Conservation (phyloP, 345 rosid species). For the Sisymbrium altissimum region DNA sequence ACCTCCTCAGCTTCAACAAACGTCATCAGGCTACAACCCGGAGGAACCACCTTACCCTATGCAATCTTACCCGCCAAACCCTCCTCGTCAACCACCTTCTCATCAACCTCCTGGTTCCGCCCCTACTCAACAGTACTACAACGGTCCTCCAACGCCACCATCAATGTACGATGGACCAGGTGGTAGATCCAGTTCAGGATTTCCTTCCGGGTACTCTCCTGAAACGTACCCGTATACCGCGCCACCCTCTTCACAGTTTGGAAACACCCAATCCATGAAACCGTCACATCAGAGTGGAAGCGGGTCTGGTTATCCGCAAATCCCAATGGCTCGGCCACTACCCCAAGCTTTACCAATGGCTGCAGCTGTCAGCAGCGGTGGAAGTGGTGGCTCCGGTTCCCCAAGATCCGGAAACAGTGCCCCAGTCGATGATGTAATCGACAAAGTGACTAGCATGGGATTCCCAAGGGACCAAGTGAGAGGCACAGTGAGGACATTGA, state of each 20-base stretch:
- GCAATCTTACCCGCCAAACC: slow-evolving; percentile 56
- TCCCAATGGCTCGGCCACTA: slow-evolving; percentile 71
- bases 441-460: slow-evolving; percentile 80
- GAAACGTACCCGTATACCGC: slow-evolving; percentile 57
- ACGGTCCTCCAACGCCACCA: slow-evolving; percentile 48
- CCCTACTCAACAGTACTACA: slow-evolving; percentile 62
- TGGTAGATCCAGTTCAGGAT: slow-evolving; percentile 57
- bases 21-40: slow-evolving; percentile 55
- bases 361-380: slow-evolving; percentile 45
- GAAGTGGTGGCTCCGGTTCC: slow-evolving; percentile 53
- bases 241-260: slow-evolving; percentile 57
- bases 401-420: slow-evolving; percentile 69
- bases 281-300: slow-evolving; percentile 40
- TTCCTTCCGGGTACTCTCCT: slow-evolving; percentile 53
- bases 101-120: slow-evolving; percentile 52
- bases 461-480: slow-evolving; percentile 87
- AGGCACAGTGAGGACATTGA: slow-evolving; percentile 72
- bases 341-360: slow-evolving; percentile 75
- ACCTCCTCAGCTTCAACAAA: slow-evolving; percentile 53
- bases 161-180: slow-evolving; percentile 58
- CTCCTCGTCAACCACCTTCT: slow-evolving; percentile 52
- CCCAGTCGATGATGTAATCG: slow-evolving; percentile 76
- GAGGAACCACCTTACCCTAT: slow-evolving; percentile 53
- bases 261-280: slow-evolving; percentile 52
- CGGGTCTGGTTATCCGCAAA: slow-evolving; percentile 65